Percentiles rank a stretch among this genome's conserved stretches.
Conservation (phyloP, 306 rosid species). For the Coriaria nepalensis region DNA sequence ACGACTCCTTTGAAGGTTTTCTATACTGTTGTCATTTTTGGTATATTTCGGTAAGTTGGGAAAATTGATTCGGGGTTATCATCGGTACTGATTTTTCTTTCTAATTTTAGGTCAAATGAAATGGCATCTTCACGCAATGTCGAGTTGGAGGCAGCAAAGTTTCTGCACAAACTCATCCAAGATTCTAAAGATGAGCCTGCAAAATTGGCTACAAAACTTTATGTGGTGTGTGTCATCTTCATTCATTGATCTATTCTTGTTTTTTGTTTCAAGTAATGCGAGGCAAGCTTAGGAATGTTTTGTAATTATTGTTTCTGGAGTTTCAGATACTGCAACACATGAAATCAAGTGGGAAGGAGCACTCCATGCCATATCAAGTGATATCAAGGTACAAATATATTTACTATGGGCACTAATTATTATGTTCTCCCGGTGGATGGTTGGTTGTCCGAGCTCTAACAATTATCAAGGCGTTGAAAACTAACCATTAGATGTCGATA, state of each 20-base stretch:
- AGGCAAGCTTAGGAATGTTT: conserved; percentile 6
- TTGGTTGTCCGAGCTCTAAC: no score
- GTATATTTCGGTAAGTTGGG: no score
- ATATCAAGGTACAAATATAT: conserved; percentile 59
- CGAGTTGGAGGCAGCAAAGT: conserved; percentile 99
- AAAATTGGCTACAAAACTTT: conserved; percentile 87
- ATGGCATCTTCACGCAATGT: conserved; percentile 83
- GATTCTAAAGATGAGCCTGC: conserved; percentile 97
- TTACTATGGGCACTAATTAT: not conserved
- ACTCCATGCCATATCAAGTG: conserved; percentile 98
- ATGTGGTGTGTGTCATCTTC: conserved; percentile 57
- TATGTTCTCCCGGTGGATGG: not conserved
- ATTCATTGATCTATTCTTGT: conserved; percentile 1
- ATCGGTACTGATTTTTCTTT: conserved; percentile 4
- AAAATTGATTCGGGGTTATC: no score
- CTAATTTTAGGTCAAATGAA: conserved; percentile 34
- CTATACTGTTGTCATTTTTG: no score
- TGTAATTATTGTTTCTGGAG: conserved; percentile 13
- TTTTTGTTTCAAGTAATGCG: conserved; percentile 2
- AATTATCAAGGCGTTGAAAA: no score
- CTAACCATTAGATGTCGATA: no score
- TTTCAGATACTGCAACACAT: conserved; percentile 93
- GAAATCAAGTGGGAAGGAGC: conserved; percentile 97
- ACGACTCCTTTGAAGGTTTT: no score
- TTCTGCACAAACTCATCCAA: conserved; percentile 94